These are phyloP conservation scores for Parastagonospora avenae DNA, from an alignment of 2,329 filamentous ascomycete genomes.

Conservation along the genomic window DNA sequence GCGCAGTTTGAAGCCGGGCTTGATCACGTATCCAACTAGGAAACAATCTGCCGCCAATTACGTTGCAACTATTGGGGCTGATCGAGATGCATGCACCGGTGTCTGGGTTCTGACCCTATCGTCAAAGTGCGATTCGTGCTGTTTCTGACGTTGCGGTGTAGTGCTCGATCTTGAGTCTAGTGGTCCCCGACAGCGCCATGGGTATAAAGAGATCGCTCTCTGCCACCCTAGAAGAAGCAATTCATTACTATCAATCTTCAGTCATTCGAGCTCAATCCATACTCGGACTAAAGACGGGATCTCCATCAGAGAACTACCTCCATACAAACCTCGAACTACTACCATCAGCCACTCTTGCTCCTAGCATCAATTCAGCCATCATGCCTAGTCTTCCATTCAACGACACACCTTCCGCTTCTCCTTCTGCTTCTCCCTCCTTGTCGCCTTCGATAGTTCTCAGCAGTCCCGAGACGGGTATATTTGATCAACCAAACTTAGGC, in stretches of 20 bases:
- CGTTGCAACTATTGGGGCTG: constrained; percentile 28
- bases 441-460: constrained; percentile 46
- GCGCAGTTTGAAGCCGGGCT: constrained; percentile 33
- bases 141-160: constrained; percentile 40
- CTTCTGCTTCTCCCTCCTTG: constrained; percentile 40
- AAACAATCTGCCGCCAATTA: constrained; percentile 32
- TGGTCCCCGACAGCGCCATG: constrained; percentile 14
- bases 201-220: constrained; percentile 40
- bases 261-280: constrained; percentile 25
- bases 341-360: constrained; percentile 11
- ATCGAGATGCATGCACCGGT: constrained; percentile 43
- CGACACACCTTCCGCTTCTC: constrained; percentile 36
- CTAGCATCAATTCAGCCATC: constrained; percentile 32
- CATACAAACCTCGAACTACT: constrained; percentile 32
- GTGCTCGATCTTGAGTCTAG: constrained; percentile 24
- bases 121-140: constrained; percentile 33
- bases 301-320: constrained; percentile 39
- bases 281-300: constrained; percentile 30
- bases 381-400: constrained; percentile 47
- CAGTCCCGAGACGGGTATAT: constrained; percentile 47
- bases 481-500: constrained; percentile 44
- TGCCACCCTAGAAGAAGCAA: constrained; percentile 31
- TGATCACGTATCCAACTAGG: constrained; percentile 31
- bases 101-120: constrained; percentile 32
- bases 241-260: constrained; percentile 28